Conservation (phyloP, 2,329 filamentous ascomycete genomes). For the Aspergillus sojae region DNA sequence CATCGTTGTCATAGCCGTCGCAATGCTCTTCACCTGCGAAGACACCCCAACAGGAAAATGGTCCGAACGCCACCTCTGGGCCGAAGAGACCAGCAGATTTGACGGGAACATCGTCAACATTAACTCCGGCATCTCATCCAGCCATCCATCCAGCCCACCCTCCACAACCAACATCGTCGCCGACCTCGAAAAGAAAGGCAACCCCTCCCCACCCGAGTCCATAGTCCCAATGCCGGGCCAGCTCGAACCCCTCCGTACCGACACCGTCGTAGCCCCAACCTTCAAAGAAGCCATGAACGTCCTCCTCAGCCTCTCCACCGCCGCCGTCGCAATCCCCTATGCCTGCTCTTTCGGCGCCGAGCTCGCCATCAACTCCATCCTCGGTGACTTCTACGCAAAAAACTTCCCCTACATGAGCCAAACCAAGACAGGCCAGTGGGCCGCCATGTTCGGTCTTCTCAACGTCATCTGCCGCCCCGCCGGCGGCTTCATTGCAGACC, state of each 20-base stretch:
- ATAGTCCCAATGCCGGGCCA: slow-evolving; percentile 52
- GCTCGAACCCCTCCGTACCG: slow-evolving; percentile 56
- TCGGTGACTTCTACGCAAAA: slow-evolving; percentile 61
- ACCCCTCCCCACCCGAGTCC: slow-evolving; percentile 23
- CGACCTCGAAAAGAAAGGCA: slow-evolving; percentile 39
- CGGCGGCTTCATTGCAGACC: slow-evolving; percentile 57
- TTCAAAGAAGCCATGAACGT: slow-evolving; percentile 63
- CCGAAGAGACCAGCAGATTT: slow-evolving; percentile 44
- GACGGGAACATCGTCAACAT: slow-evolving; percentile 36
- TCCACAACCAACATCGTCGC: slow-evolving; percentile 27
- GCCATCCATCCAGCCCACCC: slow-evolving; percentile 25
- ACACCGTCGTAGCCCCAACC: slow-evolving; percentile 65
- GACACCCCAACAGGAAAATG: slow-evolving; percentile 84
- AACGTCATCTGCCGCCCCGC: slow-evolving; percentile 53
- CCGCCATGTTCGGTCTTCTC: slow-evolving; percentile 56
- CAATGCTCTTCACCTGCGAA: slow-evolving; percentile 72
- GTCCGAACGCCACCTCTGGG: slow-evolving; percentile 68
- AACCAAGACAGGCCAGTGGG: slow-evolving; percentile 59
- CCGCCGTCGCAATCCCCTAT: slow-evolving; percentile 57
- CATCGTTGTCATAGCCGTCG: slow-evolving; percentile 66
- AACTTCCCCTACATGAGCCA: slow-evolving; percentile 60
- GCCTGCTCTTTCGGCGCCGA: slow-evolving; percentile 65
- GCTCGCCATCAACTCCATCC: slow-evolving; percentile 62
- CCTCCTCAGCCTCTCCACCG: slow-evolving; percentile 61
- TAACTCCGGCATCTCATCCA: slow-evolving; percentile 26